These are phyloP conservation scores for Citrus mangshanensis DNA, from an alignment of 345 rosid genomes.

Conservation along the genomic window DNA sequence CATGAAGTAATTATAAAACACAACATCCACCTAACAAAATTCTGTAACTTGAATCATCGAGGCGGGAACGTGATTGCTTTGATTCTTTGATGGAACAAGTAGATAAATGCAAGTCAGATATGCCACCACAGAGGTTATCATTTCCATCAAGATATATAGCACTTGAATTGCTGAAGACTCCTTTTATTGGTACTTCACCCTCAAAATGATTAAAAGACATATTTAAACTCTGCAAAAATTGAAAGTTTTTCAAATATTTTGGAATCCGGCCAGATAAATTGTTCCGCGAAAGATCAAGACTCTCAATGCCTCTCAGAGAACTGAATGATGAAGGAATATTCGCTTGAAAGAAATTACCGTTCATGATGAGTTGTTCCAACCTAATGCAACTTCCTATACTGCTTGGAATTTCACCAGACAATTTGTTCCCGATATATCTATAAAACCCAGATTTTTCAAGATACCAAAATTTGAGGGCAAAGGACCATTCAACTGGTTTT, in stretches of 20 bases:
- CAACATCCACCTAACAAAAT: neutral
- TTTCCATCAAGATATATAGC: constrained; percentile 28
- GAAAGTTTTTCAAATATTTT: neutral
- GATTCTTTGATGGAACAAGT: constrained; percentile 7
- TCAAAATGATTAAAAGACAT: constrained; percentile 43
- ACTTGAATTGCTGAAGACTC: constrained; percentile 36
- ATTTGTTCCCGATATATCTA: constrained; percentile 20
- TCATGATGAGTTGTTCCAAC: constrained; percentile 20
- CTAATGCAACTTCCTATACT: constrained; percentile 23
- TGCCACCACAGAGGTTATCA: constrained; percentile 35
- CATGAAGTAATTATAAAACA: neutral
- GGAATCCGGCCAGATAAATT: constrained; percentile 30
- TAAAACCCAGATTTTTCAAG: constrained; percentile 10
- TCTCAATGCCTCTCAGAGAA: constrained; percentile 19
- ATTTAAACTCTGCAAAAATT: constrained; percentile 10
- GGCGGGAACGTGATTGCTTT: neutral
- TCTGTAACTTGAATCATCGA: too few relatives aligned
- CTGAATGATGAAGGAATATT: constrained; percentile 32
- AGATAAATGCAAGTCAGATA: constrained; percentile 3
- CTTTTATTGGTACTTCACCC: constrained; percentile 35
- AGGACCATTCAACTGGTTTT: constrained; percentile 26
- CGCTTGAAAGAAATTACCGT: constrained; percentile 26
- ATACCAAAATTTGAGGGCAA: constrained; percentile 20
- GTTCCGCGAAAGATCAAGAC: constrained; percentile 30
- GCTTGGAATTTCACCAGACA: constrained; percentile 32